Conservation (phyloP, 2,329 filamentous ascomycete species). For the Sporothrix variecibatus region DNA sequence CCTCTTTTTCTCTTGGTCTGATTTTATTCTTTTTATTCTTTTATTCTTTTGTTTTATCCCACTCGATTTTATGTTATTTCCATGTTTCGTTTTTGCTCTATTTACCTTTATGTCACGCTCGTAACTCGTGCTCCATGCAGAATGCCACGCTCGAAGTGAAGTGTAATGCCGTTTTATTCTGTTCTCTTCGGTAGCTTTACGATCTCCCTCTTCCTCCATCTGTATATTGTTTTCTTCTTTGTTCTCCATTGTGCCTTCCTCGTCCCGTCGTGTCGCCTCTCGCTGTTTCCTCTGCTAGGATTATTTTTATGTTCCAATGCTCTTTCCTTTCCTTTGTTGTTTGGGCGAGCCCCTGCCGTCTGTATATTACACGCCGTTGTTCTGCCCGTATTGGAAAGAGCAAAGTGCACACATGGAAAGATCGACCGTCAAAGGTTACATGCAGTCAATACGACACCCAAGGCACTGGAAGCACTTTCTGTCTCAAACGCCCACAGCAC, state of each 20-base stretch:
- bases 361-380: not conserved
- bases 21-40: not conserved
- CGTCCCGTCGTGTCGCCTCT: not conserved
- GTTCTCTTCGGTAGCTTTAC: not conserved
- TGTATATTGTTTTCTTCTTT: not conserved
- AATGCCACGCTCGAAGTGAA: not conserved
- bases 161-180: not conserved
- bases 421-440: constrained; percentile 4
- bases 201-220: not conserved
- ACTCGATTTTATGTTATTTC: not conserved
- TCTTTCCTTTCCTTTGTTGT: not conserved
- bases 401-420: not conserved
- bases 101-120: not conserved
- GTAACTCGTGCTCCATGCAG: not conserved
- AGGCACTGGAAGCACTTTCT: not conserved
- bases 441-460: constrained; percentile 1
- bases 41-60: not conserved
- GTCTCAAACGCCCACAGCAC: constrained; percentile 1
- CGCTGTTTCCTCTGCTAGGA: constrained; percentile 5
- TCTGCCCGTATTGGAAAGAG: not conserved
- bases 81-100: not conserved
- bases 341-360: not conserved
- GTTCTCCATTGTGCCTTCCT: not conserved
- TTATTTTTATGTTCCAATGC: not conserved
- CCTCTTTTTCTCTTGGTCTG: not conserved